Percentiles rank a stretch among this genome's conserved stretches.
Evolutionary conservation across 2,329 filamentous ascomycete genomes (phyloP).

Genomic region (Aspergillus eucalypticola): DNA sequence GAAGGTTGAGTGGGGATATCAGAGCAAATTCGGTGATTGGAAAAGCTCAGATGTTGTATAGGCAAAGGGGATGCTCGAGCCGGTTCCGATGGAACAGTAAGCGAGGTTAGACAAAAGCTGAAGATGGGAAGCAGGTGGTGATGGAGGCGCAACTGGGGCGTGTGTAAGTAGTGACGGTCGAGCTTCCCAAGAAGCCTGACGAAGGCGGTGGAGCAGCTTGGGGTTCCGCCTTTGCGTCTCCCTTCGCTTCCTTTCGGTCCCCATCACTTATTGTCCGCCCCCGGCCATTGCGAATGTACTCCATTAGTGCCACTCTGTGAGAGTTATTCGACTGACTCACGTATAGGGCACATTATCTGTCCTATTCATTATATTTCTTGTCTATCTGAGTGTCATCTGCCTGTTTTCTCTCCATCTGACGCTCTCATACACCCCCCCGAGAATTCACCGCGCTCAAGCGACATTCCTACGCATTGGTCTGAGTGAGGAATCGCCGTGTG

Average conservation of each 20-base stretch:
- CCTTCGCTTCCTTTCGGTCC: slow-evolving; percentile 23
- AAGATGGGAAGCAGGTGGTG: slow-evolving; percentile 4
- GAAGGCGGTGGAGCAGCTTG: slow-evolving; percentile 35
- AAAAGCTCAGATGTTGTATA: neutral
- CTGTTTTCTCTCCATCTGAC: slow-evolving; percentile 1
- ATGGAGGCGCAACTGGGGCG: slow-evolving; percentile 12
- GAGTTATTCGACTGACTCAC: neutral
- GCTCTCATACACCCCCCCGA: slow-evolving; percentile 13
- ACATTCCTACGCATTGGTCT: neutral
- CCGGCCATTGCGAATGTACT: slow-evolving; percentile 15
- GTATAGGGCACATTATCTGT: neutral
- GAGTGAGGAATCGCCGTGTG: slow-evolving; percentile 14
- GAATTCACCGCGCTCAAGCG: slow-evolving; percentile 18
- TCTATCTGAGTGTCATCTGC: neutral
- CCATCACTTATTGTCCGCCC: slow-evolving; percentile 18
- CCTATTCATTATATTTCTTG: neutral
- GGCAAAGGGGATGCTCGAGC: neutral
- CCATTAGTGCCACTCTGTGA: slow-evolving; percentile 12
- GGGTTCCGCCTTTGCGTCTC: slow-evolving; percentile 25
- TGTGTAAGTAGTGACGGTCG: slow-evolving; percentile 13
- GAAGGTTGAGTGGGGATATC: slow-evolving; percentile 6
- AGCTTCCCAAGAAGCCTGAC: slow-evolving; percentile 30
- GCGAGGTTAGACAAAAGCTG: neutral
- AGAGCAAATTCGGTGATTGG: neutral
- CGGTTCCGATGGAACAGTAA: neutral